phyloP scores from a whole-genome alignment of 345 rosid species.

The Salix purpurea region DNA sequence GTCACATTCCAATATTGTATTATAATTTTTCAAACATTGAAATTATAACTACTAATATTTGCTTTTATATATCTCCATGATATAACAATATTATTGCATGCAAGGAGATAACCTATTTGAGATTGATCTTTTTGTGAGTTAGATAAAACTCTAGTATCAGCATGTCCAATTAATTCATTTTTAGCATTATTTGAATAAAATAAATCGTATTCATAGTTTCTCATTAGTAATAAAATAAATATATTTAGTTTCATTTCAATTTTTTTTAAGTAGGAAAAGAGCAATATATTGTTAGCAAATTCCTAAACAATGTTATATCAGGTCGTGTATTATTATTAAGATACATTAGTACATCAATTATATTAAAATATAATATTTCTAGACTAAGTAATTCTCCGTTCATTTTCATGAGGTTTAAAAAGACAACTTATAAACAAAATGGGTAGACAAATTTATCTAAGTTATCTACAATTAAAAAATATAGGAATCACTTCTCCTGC shows the following conservation, averaged over 20 bases:
- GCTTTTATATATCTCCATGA: not conserved
- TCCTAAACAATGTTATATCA: not conserved
- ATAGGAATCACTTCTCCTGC: too few relatives aligned
- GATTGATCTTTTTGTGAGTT: conserved; percentile 2
- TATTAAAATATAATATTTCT: not conserved
- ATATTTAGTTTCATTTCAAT: not conserved
- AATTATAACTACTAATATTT: not conserved
- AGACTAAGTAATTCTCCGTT: not conserved
- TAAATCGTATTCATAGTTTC: not conserved
- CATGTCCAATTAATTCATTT: not conserved
- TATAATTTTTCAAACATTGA: too few relatives aligned
- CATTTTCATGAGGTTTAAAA: too few relatives aligned
- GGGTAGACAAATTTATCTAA: too few relatives aligned
- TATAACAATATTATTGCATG: not conserved
- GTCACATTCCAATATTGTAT: too few relatives aligned
- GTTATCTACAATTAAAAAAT: too few relatives aligned
- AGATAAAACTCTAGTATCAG: not conserved
- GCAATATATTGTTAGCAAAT: not conserved
- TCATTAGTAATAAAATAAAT: not conserved
- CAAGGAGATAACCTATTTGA: not conserved
- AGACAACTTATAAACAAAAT: too few relatives aligned
- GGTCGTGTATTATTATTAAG: not conserved
- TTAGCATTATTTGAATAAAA: not conserved
- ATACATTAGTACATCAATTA: not conserved
- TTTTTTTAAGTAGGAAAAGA: not conserved